Conservation (phyloP, 129 eudicot species). For the Cynara cardunculus region DNA sequence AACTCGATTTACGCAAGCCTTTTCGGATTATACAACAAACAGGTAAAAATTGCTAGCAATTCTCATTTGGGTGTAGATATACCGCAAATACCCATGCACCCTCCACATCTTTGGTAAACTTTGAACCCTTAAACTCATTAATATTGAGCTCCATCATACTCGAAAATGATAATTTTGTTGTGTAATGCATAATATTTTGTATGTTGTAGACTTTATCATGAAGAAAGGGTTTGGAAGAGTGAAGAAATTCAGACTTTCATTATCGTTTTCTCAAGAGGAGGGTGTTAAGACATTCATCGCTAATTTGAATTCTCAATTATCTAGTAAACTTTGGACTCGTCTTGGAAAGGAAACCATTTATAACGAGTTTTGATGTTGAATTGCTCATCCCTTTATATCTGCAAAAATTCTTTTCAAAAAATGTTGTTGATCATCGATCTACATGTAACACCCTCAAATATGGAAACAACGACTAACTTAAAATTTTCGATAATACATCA, state of each 20-base stretch:
- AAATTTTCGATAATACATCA: too few relatives aligned
- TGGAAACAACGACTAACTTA: too few relatives aligned
- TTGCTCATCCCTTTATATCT: too few relatives aligned
- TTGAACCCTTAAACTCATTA: background rate
- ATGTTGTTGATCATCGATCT: too few relatives aligned
- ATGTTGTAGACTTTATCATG: conserved; percentile 83
- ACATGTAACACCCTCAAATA: too few relatives aligned
- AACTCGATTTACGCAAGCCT: background rate
- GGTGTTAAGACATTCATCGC: conserved; percentile 83
- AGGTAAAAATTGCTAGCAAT: conserved; percentile 37
- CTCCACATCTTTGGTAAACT: background rate
- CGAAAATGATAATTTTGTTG: background rate
- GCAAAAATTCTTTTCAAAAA: too few relatives aligned
- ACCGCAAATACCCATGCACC: too few relatives aligned
- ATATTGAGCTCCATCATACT: background rate
- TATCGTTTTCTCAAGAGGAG: conserved; percentile 88
- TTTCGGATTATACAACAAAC: conserved; percentile 87
- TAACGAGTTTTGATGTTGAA: too few relatives aligned
- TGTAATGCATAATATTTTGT: conserved; percentile 54
- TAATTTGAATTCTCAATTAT: conserved; percentile 70
- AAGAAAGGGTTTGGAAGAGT: conserved; percentile 82
- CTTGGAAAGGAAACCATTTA: too few relatives aligned
- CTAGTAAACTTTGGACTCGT: conserved; percentile 38
- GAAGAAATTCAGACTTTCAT: conserved; percentile 87
- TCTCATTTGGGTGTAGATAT: background rate